Evolutionary conservation across 768 basidiomycete genomes (phyloP).

Genomic region (Melanogaster broomeanus): DNA sequence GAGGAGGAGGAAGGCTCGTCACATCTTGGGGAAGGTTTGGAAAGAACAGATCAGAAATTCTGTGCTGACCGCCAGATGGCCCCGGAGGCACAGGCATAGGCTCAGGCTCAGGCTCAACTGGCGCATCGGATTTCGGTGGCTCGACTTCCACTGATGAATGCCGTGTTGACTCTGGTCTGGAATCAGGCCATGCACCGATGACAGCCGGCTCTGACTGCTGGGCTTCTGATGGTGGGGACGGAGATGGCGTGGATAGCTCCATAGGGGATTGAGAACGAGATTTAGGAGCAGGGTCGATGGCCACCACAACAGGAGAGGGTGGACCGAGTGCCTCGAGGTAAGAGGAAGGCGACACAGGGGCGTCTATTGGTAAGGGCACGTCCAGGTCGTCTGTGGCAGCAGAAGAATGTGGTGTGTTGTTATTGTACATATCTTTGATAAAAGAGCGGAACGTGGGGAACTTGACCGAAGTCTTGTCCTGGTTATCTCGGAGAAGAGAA

Average conservation of each 20-base stretch:
- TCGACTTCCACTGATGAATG: constrained; percentile 16
- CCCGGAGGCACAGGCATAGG: constrained; percentile 7
- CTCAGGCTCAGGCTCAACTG: constrained; percentile 2
- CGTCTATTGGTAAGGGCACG: constrained; percentile 11
- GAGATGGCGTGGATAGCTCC: constrained; percentile 46
- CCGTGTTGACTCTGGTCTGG: constrained; percentile 36
- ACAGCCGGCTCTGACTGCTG: constrained; percentile 37
- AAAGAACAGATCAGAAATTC: constrained; percentile 12
- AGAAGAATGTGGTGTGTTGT: constrained; percentile 8
- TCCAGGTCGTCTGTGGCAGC: constrained; percentile 8
- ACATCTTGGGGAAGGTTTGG: constrained; percentile 10
- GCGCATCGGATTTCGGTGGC: constrained; percentile 6
- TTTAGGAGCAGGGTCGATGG: constrained; percentile 15
- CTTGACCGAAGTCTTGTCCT: constrained; percentile 23
- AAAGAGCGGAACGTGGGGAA: constrained; percentile 34
- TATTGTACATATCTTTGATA: constrained; percentile 29
- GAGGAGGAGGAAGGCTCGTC: constrained; percentile 18
- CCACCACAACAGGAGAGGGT: constrained; percentile 18
- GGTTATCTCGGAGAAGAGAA: constrained; percentile 13
- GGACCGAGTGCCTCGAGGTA: constrained; percentile 1
- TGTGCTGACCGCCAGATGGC: constrained; percentile 9
- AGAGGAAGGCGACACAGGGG: constrained; percentile 7
- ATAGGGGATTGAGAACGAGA: constrained; percentile 50
- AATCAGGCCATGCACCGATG: constrained; percentile 46
- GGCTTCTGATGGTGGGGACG: constrained; percentile 20